Base-by-base conservation (phyloP, 208 protist species). In the Trypanosoma scelopori region DNA sequence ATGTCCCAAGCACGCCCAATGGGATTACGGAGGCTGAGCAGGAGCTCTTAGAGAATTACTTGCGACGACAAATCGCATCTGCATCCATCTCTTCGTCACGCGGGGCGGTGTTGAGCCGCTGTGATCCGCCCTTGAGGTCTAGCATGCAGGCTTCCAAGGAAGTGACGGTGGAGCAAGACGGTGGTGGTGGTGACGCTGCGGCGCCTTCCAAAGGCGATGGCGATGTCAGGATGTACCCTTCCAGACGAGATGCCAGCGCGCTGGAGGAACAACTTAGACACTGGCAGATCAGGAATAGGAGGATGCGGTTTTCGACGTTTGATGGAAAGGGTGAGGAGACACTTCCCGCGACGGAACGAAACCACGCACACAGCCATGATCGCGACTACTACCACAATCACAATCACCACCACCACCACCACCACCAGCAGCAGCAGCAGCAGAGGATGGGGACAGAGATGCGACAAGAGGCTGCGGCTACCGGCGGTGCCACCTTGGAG, bases 271-370 rank as follows among this genome's bases (percentile, higher is more conserved):
- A 59, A 41, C 51, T 67, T 5, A 28, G 49, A 37, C 50, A 59
- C 3, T 67, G 62, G 62, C 30, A 67, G 50, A 16, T 23, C 37
- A 27, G 41, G 32, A 67, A 56, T 41, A 67, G 47, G 39, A 37
- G 50, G 22, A 59, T 67, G 62, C 62, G 62, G n/a, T 67, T 58
- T 41, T 67, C 62, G 5, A 67, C 11, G 5, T 28, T 25, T 20
- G 12, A 27, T 12, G 23, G 5, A 39, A 49, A 48, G 6, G 12
- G 48, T 18, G 49, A 32, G 15, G 49, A 55, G 20, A 25, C 9
- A 11, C 3, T 37, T 37, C 32, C 3, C 3, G 43, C 22, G 47
- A 23, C 32, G 22, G 58, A 64, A 64, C 20, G 16, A 25, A 22
- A 23, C 27, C 4, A 37, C 9, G 9, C 32, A 37, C 32, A 9